phyloP scores from a whole-genome alignment of 345 rosid genomes.

The Eutrema heterophyllum region DNA sequence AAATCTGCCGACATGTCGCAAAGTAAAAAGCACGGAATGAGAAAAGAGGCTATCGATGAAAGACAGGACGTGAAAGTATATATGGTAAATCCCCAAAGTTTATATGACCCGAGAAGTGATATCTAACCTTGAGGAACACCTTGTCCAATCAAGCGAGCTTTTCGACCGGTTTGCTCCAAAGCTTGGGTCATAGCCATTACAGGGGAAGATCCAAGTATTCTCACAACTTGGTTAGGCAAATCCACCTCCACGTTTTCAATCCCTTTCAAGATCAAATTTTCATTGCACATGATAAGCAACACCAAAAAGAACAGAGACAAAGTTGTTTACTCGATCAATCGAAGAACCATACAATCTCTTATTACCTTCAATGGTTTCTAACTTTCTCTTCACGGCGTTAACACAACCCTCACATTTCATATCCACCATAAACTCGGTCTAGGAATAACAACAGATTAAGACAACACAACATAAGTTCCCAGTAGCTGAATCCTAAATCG shows the following conservation, averaged over 20 bases:
- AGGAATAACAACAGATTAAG: slow-evolving; percentile 4
- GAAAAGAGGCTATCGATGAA: neutral
- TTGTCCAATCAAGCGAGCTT: slow-evolving; percentile 86
- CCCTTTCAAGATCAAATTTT: slow-evolving; percentile 35
- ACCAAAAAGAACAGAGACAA: neutral
- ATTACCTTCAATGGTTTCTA: slow-evolving; percentile 60
- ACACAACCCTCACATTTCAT: slow-evolving; percentile 95
- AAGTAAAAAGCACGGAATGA: neutral
- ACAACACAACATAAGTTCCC: neutral
- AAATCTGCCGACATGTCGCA: slow-evolving; percentile 52
- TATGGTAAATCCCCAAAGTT: neutral
- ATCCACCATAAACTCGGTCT: slow-evolving; percentile 98
- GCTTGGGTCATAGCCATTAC: slow-evolving; percentile 75
- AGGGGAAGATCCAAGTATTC: slow-evolving; percentile 73
- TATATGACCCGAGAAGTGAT: neutral
- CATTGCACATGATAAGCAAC: neutral
- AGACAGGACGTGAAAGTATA: neutral
- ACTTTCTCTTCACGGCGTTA: slow-evolving; percentile 70
- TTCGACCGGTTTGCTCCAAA: slow-evolving; percentile 79
- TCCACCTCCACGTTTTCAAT: slow-evolving; percentile 85
- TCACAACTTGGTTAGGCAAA: slow-evolving; percentile 76
- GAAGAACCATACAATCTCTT: neutral
- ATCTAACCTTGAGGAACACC: slow-evolving; percentile 87
- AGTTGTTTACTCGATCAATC: neutral
- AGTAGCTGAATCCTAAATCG: neutral